Evolutionary conservation across 371 early-diverging fungal genomes (phyloP).

Genomic region (Smittium mucronatum): DNA sequence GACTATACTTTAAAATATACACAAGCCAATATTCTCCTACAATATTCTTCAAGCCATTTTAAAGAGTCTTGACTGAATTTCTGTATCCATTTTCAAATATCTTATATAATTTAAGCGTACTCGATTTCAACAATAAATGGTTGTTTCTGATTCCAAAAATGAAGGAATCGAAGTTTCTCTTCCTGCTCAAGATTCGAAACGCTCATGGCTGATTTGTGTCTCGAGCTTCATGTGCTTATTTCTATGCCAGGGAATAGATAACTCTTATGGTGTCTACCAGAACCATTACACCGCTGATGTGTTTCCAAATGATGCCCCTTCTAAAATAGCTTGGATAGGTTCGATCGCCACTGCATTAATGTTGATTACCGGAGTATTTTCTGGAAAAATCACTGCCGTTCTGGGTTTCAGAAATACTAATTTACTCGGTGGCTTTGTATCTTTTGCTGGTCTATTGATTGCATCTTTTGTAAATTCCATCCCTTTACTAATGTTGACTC

Average conservation of each 20-base stretch:
- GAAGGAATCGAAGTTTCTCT: neutral
- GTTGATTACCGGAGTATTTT: constrained; percentile 34
- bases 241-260: constrained; percentile 32
- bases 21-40: no score
- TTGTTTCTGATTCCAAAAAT: no score
- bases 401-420: constrained; percentile 46
- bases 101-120: no score
- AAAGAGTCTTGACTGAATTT: no score
- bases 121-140: no score
- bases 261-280: constrained; percentile 34
- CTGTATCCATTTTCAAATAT: no score
- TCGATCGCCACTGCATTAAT: constrained; percentile 30
- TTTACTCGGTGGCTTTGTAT: constrained; percentile 39
- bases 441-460: constrained; percentile 39
- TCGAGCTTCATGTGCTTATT: constrained; percentile 29
- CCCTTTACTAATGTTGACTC: constrained; percentile 52
- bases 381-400: constrained; percentile 40
- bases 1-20: no score
- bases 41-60: no score
- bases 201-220: constrained; percentile 27
- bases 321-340: constrained; percentile 27
- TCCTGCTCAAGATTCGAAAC: constrained; percentile 32
- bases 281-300: constrained; percentile 27
- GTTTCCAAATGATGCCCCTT: constrained; percentile 21
- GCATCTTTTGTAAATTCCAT: constrained; percentile 41